Base-by-base conservation (phyloP, 768 basidiomycete genomes). In the Kondoa subrosea region DNA sequence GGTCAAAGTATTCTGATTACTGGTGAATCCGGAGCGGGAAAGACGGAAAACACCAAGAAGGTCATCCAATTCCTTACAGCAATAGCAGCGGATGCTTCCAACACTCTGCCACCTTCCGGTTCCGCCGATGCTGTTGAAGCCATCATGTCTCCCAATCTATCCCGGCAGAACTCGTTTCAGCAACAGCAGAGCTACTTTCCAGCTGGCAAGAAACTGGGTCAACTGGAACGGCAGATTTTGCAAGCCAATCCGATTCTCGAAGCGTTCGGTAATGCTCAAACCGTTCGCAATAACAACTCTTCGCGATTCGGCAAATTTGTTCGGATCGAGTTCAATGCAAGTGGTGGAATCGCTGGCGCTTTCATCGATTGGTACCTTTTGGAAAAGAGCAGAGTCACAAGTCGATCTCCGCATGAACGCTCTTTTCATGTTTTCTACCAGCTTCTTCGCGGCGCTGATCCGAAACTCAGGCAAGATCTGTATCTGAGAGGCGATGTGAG, bases 251-350 rank as follows among this genome's bases (percentile, higher is more conserved):
- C 95, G 0, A 89, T 99, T 68, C 80, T 99, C 2, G 95, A 99
- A 76, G 89, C 95, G 2, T 97, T 99, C 72, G 95, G 95, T 32
- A 99, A 99, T 76, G 93, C 95, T 3, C 95, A 97, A 77, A 97
- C 95, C 0, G 88, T 95, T 78, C 81, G 92, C 58, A 99, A 99
- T 75, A 96, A 97, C 78, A 99, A 99, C 75, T 97, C 95, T 0
- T 91, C 89, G 82, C 88, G 95, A 50, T 99, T 99, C 76, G 92
- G 91, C 32, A 99, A 99, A 78, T 99, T 99, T 76, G 88, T 99
- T 60, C 82, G 91, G 58, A 97, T 99, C 69, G 87, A 87, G 75
- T 99, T 99, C 78, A 84, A 89, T 0, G 85, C 88, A 0, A 85
- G 88, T 71, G 92, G 93, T 1, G 90, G 89, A 71, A 99, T 99